These are phyloP conservation scores for Xerocomus nothofagi DNA, from an alignment of 1,284 basidiomycete genomes.

Conservation along the genomic window DNA sequence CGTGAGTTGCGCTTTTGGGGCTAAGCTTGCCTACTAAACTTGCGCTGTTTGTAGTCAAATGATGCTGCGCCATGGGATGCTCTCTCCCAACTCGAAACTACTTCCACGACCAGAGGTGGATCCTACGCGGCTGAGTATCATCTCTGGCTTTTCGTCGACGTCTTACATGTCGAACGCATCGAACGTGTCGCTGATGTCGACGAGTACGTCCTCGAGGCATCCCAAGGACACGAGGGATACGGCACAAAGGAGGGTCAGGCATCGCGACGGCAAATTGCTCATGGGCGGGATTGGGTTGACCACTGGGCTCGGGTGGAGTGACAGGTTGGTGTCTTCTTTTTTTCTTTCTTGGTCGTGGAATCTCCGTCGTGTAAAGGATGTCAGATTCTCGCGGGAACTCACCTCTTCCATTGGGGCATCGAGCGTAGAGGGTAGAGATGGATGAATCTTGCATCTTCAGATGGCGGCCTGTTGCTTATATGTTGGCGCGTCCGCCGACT, in stretches of 20 bases:
- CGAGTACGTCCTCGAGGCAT: constrained; percentile 46
- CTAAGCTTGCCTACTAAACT: background rate
- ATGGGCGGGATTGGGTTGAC: constrained; percentile 74
- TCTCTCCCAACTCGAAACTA: constrained; percentile 73
- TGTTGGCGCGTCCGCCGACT: constrained; percentile 9
- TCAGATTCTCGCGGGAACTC: background rate
- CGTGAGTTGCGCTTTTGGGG: constrained; percentile 48
- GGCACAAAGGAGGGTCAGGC: constrained; percentile 55
- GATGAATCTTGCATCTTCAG: background rate
- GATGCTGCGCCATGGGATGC: constrained; percentile 71
- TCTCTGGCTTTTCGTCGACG: constrained; percentile 24
- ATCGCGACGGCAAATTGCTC: constrained; percentile 69
- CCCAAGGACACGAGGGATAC: constrained; percentile 69
- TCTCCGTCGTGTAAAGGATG: background rate
- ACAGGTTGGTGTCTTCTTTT: constrained; percentile 51
- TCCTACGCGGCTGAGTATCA: constrained; percentile 40
- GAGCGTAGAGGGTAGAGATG: background rate
- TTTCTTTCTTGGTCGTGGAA: background rate
- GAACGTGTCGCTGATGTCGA: constrained; percentile 44
- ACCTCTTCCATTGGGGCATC: background rate
- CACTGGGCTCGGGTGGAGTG: constrained; percentile 81
- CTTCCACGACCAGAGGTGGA: constrained; percentile 38
- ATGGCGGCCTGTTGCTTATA: constrained; percentile 12
- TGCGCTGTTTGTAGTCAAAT: constrained; percentile 48
- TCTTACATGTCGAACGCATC: constrained; percentile 28